Conservation (phyloP, 495 filamentous ascomycete species). For the Trichoderma virens region DNA sequence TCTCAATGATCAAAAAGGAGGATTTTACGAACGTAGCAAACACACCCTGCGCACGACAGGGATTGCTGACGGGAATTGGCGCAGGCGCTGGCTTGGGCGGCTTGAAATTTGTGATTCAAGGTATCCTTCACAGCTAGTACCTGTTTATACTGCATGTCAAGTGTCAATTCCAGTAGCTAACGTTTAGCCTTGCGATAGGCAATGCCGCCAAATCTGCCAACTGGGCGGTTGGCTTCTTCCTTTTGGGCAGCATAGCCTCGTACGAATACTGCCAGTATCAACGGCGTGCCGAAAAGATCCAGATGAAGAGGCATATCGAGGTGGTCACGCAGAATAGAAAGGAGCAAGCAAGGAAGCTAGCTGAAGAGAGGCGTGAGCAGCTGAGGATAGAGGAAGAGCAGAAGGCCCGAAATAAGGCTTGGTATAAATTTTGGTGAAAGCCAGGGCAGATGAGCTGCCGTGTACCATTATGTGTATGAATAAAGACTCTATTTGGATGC, state of each 20-base stretch:
- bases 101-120: slow-evolving; percentile 62
- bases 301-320: slow-evolving; percentile 73
- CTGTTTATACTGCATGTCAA: not conserved
- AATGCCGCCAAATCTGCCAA: slow-evolving; percentile 44
- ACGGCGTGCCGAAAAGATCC: slow-evolving; percentile 61
- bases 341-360: slow-evolving; percentile 49
- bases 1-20: slow-evolving; percentile 55
- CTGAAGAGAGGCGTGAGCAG: slow-evolving; percentile 38
- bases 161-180: slow-evolving; percentile 11
- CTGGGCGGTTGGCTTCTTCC: slow-evolving; percentile 76
- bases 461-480: not conserved
- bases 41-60: slow-evolving; percentile 75
- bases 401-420: slow-evolving; percentile 21
- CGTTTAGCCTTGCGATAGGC: slow-evolving; percentile 37
- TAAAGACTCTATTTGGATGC: not conserved
- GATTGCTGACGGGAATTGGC: slow-evolving; percentile 73
- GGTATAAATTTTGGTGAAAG: slow-evolving; percentile 47
- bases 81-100: slow-evolving; percentile 67
- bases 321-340: slow-evolving; percentile 66
- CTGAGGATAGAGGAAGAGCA: slow-evolving; percentile 38
- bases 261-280: slow-evolving; percentile 76
- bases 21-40: slow-evolving; percentile 71
- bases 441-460: not conserved
- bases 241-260: slow-evolving; percentile 50
- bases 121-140: slow-evolving; percentile 42